These are phyloP conservation scores for Phanerodontia chrysosporium DNA, from an alignment of 768 basidiomycete genomes.

Conservation along the genomic window DNA sequence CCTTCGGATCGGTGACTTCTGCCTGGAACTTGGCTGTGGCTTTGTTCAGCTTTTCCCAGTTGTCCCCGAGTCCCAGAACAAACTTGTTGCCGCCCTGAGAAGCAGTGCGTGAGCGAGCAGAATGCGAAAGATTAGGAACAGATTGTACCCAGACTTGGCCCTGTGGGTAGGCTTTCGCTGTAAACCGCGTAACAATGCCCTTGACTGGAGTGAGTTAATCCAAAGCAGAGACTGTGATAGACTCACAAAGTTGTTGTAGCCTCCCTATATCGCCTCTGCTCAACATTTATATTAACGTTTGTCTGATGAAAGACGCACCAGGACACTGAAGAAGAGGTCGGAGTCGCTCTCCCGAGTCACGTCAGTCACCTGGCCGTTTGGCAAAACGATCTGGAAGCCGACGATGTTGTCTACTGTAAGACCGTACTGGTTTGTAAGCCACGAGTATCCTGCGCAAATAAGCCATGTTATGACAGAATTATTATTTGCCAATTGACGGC, in stretches of 20 bases:
- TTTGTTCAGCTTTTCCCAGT: conserved; percentile 21
- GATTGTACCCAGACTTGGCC: conserved; percentile 52
- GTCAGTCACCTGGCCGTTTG: conserved; percentile 39
- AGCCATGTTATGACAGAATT: background rate
- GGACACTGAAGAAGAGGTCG: conserved; percentile 43
- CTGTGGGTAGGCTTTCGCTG: conserved; percentile 50
- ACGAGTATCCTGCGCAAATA: conserved; percentile 49
- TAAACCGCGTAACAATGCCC: conserved; percentile 61
- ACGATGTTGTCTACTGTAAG: conserved; percentile 50
- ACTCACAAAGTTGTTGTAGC: conserved; percentile 55
- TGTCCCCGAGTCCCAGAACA: conserved; percentile 14
- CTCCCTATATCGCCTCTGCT: conserved; percentile 38
- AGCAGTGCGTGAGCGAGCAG: no score
- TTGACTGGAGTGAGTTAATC: conserved; percentile 10
- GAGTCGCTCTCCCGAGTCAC: conserved; percentile 27
- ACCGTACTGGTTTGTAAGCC: conserved; percentile 58
- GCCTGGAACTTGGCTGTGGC: conserved; percentile 40
- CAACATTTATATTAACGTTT: background rate
- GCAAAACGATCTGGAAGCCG: conserved; percentile 55
- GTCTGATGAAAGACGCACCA: conserved; percentile 22
- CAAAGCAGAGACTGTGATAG: no score
- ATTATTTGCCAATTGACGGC: background rate
- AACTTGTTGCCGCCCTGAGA: conserved; percentile 49
- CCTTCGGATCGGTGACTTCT: conserved; percentile 47
- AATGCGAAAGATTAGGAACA: background rate